Base-by-base conservation (phyloP, 441 rosid species). In the Populus hybrid region DNA sequence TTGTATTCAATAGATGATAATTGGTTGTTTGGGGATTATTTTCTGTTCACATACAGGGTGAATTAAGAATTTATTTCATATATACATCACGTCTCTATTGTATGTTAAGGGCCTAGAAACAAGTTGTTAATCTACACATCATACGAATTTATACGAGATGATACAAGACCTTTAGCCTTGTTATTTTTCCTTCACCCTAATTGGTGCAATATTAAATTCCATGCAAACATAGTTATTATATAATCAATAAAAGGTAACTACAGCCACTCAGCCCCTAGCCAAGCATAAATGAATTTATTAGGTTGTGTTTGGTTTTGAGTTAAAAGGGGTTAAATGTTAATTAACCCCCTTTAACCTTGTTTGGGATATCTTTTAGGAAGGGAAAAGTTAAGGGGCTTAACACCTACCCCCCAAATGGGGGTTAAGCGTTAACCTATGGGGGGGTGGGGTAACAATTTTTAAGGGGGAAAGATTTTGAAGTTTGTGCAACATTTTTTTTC, bases 231-330 rank as follows among this genome's bases (percentile, higher is more conserved):
- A 69, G 59, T 36, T 21, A 36, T 61, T 67, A 64, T 64, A 72
- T 36, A 54, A 67, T 66, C 59, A 40, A 42, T 66, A 79, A 18
- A 72, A 40, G 73, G 69, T 50, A 9, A 67, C 23, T 23, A 30
- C 68, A 74, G 36, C 40, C 42, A 23, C 40, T 75, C 70, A 16
- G 26, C 12, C 63, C 64, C 68, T 69, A 72, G 74, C 74, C 73
- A 21, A 68, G 78, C 59, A 74, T 65, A 67, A 72, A 80, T 66
- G 28, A 26, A 68, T 67, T 71, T 40, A 40, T 40, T 40, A 10
- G 46, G 46, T 40, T 40, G 12, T 10, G 46, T 11, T 40, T 40
- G 46, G 46, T 40, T 40, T 40, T 40, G 46, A 40, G 46, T 10
- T 40, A 10, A 3, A 34, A 10, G 14, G 14, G 14, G 14, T 40